Evolutionary conservation across 306 rosid species (phyloP).

Genomic region (Parietaria judaica): DNA sequence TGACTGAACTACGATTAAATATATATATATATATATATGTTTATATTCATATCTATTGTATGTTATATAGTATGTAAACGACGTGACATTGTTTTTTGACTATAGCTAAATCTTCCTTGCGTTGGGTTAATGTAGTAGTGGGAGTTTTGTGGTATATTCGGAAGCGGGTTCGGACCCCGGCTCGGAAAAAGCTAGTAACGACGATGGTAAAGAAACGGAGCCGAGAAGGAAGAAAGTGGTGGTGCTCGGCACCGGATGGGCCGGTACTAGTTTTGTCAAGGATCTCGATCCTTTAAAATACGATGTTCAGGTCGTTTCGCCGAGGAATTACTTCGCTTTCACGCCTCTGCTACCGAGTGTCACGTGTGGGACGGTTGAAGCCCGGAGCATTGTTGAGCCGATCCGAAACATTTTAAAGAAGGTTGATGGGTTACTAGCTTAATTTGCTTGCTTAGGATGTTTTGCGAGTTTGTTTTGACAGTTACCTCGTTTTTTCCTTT

Average conservation of each 20-base stretch:
- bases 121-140: constrained; percentile 51
- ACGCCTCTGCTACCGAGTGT: constrained; percentile 93
- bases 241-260: constrained; percentile 99
- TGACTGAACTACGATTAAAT: too few relatives aligned
- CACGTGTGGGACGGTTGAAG: constrained; percentile 96
- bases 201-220: constrained; percentile 18
- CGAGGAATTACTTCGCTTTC: constrained; percentile 87
- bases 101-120: neutral
- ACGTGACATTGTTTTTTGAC: too few relatives aligned
- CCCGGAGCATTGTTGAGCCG: constrained; percentile 91
- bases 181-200: constrained; percentile 9
- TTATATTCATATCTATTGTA: too few relatives aligned
- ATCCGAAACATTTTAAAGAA: constrained; percentile 75
- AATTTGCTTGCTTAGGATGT: constrained; percentile 11
- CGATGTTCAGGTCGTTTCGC: constrained; percentile 83
- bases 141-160: constrained; percentile 75
- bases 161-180: constrained; percentile 47
- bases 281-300: constrained; percentile 65
- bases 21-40: too few relatives aligned
- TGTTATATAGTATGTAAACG: too few relatives aligned
- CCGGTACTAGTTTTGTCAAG: constrained; percentile 87
- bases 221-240: constrained; percentile 56
- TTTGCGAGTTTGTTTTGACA: neutral
- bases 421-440: constrained; percentile 30
- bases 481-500: constrained; percentile 14